Evolutionary conservation across 2,329 filamentous ascomycete species (phyloP).

Genomic region (Penicillium decumbens): DNA sequence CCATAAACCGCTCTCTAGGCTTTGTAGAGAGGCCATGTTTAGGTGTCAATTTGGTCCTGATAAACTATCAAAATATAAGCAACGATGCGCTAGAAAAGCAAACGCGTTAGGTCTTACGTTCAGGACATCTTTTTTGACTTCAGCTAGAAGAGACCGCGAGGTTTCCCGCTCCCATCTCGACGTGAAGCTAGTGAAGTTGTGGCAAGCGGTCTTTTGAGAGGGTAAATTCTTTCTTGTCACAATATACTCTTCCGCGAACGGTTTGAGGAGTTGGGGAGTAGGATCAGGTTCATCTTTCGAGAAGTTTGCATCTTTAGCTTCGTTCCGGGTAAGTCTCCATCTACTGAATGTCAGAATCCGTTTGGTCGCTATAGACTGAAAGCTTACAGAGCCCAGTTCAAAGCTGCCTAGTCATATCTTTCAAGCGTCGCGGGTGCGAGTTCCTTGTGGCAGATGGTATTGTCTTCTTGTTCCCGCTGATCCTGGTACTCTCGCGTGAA

Average conservation of each 20-base stretch:
- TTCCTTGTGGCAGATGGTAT: slow-evolving; percentile 5
- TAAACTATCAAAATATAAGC: too few relatives aligned
- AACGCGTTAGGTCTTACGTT: slow-evolving; percentile 7
- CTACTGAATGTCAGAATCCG: too few relatives aligned
- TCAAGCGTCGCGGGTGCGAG: slow-evolving; percentile 2
- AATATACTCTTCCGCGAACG: slow-evolving; percentile 2
- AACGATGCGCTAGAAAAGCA: too few relatives aligned
- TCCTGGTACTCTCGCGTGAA: slow-evolving; percentile 11
- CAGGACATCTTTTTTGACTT: slow-evolving; percentile 13
- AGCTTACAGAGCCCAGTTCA: slow-evolving; percentile 5
- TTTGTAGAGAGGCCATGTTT: slow-evolving; percentile 14
- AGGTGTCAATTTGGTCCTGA: slow-evolving; percentile 5
- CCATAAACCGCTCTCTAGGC: slow-evolving; percentile 6
- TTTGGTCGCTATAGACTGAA: neutral
- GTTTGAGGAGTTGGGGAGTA: slow-evolving; percentile 10
- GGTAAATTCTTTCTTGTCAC: neutral
- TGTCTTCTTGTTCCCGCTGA: slow-evolving; percentile 5
- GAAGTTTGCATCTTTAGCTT: slow-evolving; percentile 5
- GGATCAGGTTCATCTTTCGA: slow-evolving; percentile 6
- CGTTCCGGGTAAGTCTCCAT: slow-evolving; percentile 7
- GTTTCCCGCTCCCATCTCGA: slow-evolving; percentile 15
- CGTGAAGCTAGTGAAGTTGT: slow-evolving; percentile 9
- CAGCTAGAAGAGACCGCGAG: slow-evolving; percentile 1
- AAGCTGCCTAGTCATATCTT: slow-evolving; percentile 2
- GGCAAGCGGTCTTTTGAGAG: slow-evolving; percentile 3